phyloP scores from a whole-genome alignment of 768 basidiomycete genomes.

The Tylopilus felleus region DNA sequence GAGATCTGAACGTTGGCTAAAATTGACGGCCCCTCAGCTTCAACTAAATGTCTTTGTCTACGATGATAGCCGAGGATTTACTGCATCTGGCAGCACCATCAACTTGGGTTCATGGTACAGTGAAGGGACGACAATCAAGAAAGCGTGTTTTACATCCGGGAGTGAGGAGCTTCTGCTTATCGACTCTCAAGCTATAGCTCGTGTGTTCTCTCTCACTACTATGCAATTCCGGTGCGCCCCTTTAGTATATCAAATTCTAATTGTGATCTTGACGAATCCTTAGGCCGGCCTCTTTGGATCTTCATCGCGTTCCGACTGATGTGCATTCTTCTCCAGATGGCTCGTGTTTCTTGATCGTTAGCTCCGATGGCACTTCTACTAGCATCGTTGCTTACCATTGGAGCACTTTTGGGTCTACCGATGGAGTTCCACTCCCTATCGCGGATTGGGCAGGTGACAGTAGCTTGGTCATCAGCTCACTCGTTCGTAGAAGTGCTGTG shows the following conservation, averaged over 20 bases:
- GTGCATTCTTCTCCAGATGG: constrained; percentile 53
- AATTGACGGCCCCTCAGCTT: constrained; percentile 22
- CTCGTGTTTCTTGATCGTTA: constrained; percentile 44
- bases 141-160: constrained; percentile 45
- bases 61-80: constrained; percentile 45
- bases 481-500: constrained; percentile 39
- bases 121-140: constrained; percentile 32
- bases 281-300: constrained; percentile 46
- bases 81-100: constrained; percentile 40
- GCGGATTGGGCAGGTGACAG: constrained; percentile 24
- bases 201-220: constrained; percentile 52
- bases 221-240: constrained; percentile 49
- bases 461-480: constrained; percentile 40
- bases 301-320: constrained; percentile 32
- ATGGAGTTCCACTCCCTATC: constrained; percentile 40
- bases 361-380: constrained; percentile 16
- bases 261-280: background rate
- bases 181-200: constrained; percentile 40
- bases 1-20: background rate
- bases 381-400: constrained; percentile 48
- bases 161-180: constrained; percentile 53
- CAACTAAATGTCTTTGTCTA: constrained; percentile 46
- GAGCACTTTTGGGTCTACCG: constrained; percentile 52
- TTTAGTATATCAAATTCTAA: background rate
- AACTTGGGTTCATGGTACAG: constrained; percentile 47